Evolutionary conservation across 306 rosid species (phyloP), one percentile per base, ranked within the genome.

Genomic region (Trifolium repens): DNA sequence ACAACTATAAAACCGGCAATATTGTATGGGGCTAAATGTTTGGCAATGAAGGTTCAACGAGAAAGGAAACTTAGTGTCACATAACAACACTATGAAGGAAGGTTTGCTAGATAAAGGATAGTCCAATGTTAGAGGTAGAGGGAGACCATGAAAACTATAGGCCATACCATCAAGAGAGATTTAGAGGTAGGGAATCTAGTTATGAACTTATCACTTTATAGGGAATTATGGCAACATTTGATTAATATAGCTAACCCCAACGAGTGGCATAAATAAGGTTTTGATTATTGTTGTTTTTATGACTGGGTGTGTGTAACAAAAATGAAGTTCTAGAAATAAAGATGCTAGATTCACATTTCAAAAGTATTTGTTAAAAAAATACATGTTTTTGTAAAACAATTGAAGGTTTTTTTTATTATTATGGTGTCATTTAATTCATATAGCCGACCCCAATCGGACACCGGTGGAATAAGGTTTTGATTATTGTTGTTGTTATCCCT

Each of bases 271-370:
- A 10, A 10, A 32, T n/a, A 30, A 3, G 44, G 39, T 13, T 27
- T 58, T 26, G 64, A 30, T 27, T 58, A 12, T 61, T 15, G 22
- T 30, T 61, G 43, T 61, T 27, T 14, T 58, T 59, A 24, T 59
- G 39, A 9, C 11, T 61, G 0, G 67, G 22, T 13, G 35, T 34
- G 67, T 8, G 4, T 61, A 32, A 34, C 11, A 32, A 61, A 15
- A 62, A 35, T 15, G 9, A 63, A 34, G 26, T 15, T 7, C 49
- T 17, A 35, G 39, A 67, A 59, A 73, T 8, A 61, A 35, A 49
- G 65, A 50, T 59, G 79, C 43, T n/a, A 62, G 60, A 40, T 42
- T 78, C 47, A 54, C 66, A 46, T 57, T 16, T 49, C 73, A 65
- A 54, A 78, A 60, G 22, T 15, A 16, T 46, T 34, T 37, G 40